Evolutionary conservation across 1,284 basidiomycete species (phyloP).

Genomic region (Irpex rosettiformis): DNA sequence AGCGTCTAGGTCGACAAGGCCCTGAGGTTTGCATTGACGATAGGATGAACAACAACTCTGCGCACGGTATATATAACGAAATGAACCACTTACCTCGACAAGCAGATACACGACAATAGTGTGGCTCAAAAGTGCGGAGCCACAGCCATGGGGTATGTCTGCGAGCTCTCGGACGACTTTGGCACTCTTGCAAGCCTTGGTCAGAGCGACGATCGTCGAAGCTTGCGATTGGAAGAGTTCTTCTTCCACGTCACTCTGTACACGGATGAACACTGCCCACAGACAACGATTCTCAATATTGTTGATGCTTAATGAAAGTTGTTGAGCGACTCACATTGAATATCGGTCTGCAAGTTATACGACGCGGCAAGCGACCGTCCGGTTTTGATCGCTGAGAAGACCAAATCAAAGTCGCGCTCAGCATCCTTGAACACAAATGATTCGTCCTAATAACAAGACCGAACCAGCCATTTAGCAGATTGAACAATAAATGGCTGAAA

Average conservation of each 20-base stretch:
- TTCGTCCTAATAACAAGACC: constrained; percentile 42
- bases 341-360: constrained; percentile 89
- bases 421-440: constrained; percentile 72
- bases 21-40: constrained; percentile 40
- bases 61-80: no score
- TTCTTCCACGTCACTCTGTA: constrained; percentile 61
- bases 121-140: constrained; percentile 75
- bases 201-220: constrained; percentile 77
- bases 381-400: constrained; percentile 78
- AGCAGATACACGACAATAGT: constrained; percentile 79
- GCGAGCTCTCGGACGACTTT: constrained; percentile 43
- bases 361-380: constrained; percentile 86
- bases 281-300: background rate
- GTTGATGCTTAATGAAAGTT: background rate
- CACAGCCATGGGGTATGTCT: constrained; percentile 87
- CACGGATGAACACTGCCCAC: constrained; percentile 74
- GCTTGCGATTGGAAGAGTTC: constrained; percentile 69
- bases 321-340: constrained; percentile 65
- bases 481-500: background rate
- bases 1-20: constrained; percentile 73
- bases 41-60: no score
- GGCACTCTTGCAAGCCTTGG: constrained; percentile 81
- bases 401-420: constrained; percentile 82
- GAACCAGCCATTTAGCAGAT: no score
- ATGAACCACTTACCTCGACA: constrained; percentile 78